Evolutionary conservation across 495 filamentous ascomycete genomes (phyloP).

Genomic region (Penicillium paxilli): DNA sequence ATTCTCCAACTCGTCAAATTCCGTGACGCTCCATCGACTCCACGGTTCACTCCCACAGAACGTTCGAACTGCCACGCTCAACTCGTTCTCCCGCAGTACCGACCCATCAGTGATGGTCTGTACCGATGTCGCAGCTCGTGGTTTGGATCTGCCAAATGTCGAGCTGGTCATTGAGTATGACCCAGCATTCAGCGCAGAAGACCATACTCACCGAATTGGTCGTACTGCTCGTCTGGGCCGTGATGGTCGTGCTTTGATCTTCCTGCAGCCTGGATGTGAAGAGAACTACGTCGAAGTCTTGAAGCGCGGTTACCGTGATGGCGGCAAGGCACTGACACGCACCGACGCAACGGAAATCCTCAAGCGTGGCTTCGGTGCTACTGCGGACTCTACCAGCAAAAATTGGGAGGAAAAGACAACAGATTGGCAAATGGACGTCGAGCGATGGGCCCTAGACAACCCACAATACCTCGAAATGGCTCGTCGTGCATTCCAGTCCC

Average conservation of each 20-base stretch:
- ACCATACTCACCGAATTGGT: conserved; percentile 92
- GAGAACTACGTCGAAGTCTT: conserved; percentile 84
- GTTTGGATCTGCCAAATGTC: conserved; percentile 90
- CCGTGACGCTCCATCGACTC: conserved; percentile 75
- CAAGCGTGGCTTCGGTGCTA: conserved; percentile 58
- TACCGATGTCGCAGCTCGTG: conserved; percentile 92
- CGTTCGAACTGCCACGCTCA: conserved; percentile 79
- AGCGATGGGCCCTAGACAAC: conserved; percentile 67
- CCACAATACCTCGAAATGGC: conserved; percentile 67
- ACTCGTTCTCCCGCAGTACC: conserved; percentile 63
- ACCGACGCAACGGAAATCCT: conserved; percentile 61
- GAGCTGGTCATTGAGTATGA: conserved; percentile 95
- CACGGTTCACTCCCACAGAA: conserved; percentile 92
- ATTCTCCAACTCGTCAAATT: conserved; percentile 51
- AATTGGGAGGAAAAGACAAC: conserved; percentile 72
- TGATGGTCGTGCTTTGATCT: conserved; percentile 82
- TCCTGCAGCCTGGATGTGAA: conserved; percentile 86
- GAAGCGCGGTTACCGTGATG: conserved; percentile 56
- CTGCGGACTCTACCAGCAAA: conserved; percentile 35
- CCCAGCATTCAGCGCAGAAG: conserved; percentile 83
- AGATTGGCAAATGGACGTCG: conserved; percentile 73
- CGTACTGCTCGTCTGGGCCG: conserved; percentile 92
- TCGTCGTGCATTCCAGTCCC: conserved; percentile 81
- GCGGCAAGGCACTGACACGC: conserved; percentile 51
- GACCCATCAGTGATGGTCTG: conserved; percentile 80